Conservation (phyloP, 2,329 filamentous ascomycete species). For the Phialemonium atrogriseum region DNA sequence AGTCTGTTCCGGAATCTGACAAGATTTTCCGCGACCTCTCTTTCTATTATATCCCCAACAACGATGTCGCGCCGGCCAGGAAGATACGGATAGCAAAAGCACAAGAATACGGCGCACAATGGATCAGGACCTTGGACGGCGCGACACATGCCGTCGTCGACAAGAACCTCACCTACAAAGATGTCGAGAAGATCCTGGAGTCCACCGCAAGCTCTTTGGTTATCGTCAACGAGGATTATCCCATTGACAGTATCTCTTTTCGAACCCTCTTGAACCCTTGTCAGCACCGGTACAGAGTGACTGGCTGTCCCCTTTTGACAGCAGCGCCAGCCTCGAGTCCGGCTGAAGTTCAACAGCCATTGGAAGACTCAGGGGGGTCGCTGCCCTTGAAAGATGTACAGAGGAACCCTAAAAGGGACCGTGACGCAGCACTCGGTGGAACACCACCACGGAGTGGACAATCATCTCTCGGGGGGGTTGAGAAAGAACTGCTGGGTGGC, state of each 20-base stretch:
- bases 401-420: slow-evolving; percentile 26
- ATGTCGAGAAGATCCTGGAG: slow-evolving; percentile 40
- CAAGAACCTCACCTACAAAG: slow-evolving; percentile 52
- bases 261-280: slow-evolving; percentile 47
- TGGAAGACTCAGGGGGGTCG: slow-evolving; percentile 22
- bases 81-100: slow-evolving; percentile 67
- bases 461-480: slow-evolving; percentile 7
- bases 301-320: slow-evolving; percentile 32
- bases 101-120: slow-evolving; percentile 64
- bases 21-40: slow-evolving; percentile 52
- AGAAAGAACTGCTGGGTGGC: background rate
- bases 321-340: slow-evolving; percentile 9
- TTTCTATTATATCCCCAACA: slow-evolving; percentile 76
- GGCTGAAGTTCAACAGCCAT: slow-evolving; percentile 2
- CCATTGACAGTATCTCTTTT: slow-evolving; percentile 58
- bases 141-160: slow-evolving; percentile 81
- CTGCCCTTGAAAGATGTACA: slow-evolving; percentile 40
- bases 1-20: slow-evolving; percentile 39
- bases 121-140: slow-evolving; percentile 49
- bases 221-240: slow-evolving; percentile 62
- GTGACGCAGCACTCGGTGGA: slow-evolving; percentile 25
- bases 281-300: slow-evolving; percentile 51
- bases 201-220: slow-evolving; percentile 17
- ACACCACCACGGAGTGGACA: slow-evolving; percentile 15
- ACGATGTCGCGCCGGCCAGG: slow-evolving; percentile 60